Conservation (phyloP, 495 filamentous ascomycete species). For the Penicillium canariense region DNA sequence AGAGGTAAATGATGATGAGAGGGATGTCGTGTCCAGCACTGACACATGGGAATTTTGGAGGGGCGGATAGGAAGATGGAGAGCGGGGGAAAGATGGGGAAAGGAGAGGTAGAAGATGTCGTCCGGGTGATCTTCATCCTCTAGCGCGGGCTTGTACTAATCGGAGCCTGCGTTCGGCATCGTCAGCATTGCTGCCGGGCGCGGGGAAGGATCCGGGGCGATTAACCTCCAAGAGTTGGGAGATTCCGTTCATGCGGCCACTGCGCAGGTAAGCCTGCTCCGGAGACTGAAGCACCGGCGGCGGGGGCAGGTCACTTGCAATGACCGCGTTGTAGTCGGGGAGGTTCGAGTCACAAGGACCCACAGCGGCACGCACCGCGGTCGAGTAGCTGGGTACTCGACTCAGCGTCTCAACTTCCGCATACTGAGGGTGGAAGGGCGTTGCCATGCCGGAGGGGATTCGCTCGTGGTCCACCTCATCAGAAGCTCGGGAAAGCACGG, state of each 20-base stretch:
- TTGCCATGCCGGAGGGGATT: constrained; percentile 50
- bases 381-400: constrained; percentile 78
- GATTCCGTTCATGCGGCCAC: constrained; percentile 28
- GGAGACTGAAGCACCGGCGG: constrained; percentile 37
- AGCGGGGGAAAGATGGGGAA: neutral
- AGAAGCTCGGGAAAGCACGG: constrained; percentile 54
- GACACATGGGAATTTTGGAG: neutral
- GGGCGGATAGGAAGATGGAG: neutral
- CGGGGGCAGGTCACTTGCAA: constrained; percentile 31
- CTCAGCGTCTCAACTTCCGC: constrained; percentile 61
- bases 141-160: constrained; percentile 40
- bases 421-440: constrained; percentile 63
- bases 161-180: constrained; percentile 43
- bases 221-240: constrained; percentile 37
- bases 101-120: neutral
- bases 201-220: constrained; percentile 27
- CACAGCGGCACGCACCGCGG: constrained; percentile 63
- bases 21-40: constrained; percentile 20
- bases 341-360: constrained; percentile 47
- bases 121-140: constrained; percentile 14
- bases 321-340: constrained; percentile 52
- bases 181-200: constrained; percentile 29
- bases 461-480: constrained; percentile 53
- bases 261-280: constrained; percentile 42
- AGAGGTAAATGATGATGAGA: neutral